Conservation (phyloP, 768 basidiomycete species). For the Phylloporus arenicola region DNA sequence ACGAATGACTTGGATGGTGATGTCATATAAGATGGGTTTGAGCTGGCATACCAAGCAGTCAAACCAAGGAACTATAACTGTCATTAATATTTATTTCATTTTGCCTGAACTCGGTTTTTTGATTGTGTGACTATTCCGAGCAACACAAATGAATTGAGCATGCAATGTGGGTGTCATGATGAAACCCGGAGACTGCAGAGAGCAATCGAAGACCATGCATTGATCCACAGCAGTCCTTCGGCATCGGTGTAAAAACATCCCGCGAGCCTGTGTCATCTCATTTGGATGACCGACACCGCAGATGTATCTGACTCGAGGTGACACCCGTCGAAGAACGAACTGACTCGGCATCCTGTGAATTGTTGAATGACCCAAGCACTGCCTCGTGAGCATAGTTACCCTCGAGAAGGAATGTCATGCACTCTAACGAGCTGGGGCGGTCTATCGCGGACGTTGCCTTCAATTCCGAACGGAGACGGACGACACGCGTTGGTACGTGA, state of each 20-base stretch:
- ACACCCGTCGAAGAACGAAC: neutral
- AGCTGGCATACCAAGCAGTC: neutral
- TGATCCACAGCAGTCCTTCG: neutral
- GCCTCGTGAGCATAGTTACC: neutral
- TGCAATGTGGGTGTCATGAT: neutral
- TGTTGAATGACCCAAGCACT: neutral
- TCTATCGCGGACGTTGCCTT: neutral
- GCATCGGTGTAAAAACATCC: neutral
- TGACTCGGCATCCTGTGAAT: neutral
- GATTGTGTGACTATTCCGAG: neutral
- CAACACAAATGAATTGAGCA: neutral
- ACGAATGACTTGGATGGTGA: slow-evolving; percentile 9
- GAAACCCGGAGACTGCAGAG: neutral
- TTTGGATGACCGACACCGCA: neutral
- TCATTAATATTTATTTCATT: neutral
- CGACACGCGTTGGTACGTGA: neutral
- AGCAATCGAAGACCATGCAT: neutral
- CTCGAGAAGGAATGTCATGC: neutral
- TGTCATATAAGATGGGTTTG: neutral
- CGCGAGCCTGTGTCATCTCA: neutral
- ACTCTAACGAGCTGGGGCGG: neutral
- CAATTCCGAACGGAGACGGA: neutral
- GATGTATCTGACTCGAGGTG: neutral
- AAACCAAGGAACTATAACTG: neutral
- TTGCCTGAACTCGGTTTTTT: neutral